A percentile compares a stretch with the other conserved stretches of the same genome.
phyloP scores from a whole-genome alignment of 345 rosid genomes.

The Bretschneidera sinensis region DNA sequence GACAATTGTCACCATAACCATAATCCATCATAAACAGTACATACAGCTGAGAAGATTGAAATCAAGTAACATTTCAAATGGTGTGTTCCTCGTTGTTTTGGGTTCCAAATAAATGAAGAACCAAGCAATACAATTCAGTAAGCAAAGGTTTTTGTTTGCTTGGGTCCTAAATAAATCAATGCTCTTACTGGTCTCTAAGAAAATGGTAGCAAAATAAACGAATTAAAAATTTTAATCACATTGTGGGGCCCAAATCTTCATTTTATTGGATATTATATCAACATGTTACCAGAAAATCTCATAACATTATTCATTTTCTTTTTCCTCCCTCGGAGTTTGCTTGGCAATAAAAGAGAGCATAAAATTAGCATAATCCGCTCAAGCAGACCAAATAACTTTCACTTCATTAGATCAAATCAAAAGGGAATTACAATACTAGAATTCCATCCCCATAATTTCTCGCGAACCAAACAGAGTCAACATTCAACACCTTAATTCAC shows the following conservation, averaged over 20 bases:
- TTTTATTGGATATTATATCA: no score
- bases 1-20: not conserved
- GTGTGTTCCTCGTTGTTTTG: not conserved
- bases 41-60: not conserved
- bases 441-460: not conserved
- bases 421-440: not conserved
- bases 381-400: no score
- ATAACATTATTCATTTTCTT: no score
- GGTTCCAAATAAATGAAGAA: not conserved
- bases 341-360: not conserved
- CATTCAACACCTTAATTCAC: no score
- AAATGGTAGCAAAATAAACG: no score
- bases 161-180: no score
- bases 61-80: not conserved
- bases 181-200: not conserved
- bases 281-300: not conserved
- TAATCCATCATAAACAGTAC: not conserved
- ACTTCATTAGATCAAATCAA: no score
- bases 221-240: no score
- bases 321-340: not conserved
- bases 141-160: not conserved
- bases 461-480: slow-evolving; percentile 6
- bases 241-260: not conserved
- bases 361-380: no score
- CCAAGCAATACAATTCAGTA: not conserved